A percentile compares a stretch with the other conserved stretches of the same genome.
These are phyloP conservation scores for Panaeolus cyanescens DNA, from an alignment of 768 basidiomycete species.

Conservation along the genomic window DNA sequence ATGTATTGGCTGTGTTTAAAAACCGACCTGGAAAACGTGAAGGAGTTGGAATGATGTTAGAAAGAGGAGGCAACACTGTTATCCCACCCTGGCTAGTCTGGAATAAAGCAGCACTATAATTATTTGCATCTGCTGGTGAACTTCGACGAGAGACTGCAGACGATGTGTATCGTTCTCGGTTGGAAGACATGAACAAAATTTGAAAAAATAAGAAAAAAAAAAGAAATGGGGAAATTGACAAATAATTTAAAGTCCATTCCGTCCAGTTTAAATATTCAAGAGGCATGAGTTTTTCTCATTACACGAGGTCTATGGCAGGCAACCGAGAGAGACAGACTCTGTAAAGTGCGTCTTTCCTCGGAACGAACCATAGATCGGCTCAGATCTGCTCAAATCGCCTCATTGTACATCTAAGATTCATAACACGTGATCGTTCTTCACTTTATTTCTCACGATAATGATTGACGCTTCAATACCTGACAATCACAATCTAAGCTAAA, in stretches of 20 bases:
- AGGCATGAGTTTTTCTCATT: neutral
- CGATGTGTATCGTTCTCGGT: conserved; percentile 73
- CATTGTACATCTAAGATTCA: neutral
- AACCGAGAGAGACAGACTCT: neutral
- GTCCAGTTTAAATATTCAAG: conserved; percentile 33
- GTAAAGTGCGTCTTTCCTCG: neutral
- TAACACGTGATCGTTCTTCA: neutral
- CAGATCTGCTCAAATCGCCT: neutral
- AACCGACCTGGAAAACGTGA: conserved; percentile 90
- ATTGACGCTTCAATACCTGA: conserved; percentile 8
- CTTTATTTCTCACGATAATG: neutral
- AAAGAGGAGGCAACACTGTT: conserved; percentile 85
- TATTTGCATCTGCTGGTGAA: conserved; percentile 67
- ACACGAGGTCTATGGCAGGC: neutral
- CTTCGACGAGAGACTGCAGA: conserved; percentile 66
- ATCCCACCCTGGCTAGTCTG: conserved; percentile 87
- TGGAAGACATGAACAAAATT: conserved; percentile 47
- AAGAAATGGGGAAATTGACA: conserved; percentile 53
- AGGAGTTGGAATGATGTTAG: conserved; percentile 77
- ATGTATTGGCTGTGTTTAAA: conserved; percentile 34
- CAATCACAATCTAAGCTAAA: conserved; percentile 15
- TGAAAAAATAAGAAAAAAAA: conserved; percentile 48
- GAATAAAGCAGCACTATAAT: conserved; percentile 57
- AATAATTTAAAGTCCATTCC: neutral
- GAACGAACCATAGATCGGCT: neutral